phyloP scores from a whole-genome alignment of 805 yeast species.

The Yamadazyma paraphyllophila region DNA sequence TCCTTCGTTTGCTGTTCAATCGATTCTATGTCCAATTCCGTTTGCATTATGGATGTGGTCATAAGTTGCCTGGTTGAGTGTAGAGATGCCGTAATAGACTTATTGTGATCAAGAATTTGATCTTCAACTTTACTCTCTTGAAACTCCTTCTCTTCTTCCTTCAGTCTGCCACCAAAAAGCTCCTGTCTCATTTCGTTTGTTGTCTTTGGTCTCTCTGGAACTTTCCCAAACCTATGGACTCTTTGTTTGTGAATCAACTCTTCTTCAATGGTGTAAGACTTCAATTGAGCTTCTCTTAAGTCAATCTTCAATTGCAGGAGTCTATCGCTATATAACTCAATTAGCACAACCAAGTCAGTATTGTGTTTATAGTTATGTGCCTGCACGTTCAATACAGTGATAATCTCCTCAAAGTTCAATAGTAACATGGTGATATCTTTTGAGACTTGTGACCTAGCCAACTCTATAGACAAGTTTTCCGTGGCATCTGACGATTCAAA shows the following conservation, averaged over 20 bases:
- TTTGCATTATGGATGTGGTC: conserved; percentile 49
- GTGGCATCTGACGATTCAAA: conserved; percentile 2
- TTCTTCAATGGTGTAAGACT: conserved; percentile 23
- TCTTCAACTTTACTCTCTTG: conserved; percentile 32
- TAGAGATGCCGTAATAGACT: conserved; percentile 44
- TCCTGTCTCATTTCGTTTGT: conserved; percentile 15
- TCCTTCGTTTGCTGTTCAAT: conserved; percentile 47
- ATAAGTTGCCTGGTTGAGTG: conserved; percentile 49
- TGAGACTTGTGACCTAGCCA: conserved; percentile 17
- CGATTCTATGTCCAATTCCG: conserved; percentile 49
- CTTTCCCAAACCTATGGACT: conserved; percentile 22
- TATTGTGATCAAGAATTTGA: conserved; percentile 45
- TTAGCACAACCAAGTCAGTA: not conserved
- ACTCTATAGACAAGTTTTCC: conserved; percentile 15
- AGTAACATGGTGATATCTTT: conserved; percentile 19
- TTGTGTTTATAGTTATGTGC: not conserved
- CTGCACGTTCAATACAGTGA: conserved; percentile 8
- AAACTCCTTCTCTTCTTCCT: conserved; percentile 10
- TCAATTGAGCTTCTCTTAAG: conserved; percentile 29
- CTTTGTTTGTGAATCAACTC: conserved; percentile 31
- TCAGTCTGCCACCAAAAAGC: conserved; percentile 22
- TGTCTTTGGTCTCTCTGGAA: conserved; percentile 10
- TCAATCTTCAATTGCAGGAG: conserved; percentile 18
- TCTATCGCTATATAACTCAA: conserved; percentile 11
- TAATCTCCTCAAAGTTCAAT: conserved; percentile 17